Evolutionary conservation across 805 yeast genomes (phyloP).

Genomic region (Candida rishiriensis): DNA sequence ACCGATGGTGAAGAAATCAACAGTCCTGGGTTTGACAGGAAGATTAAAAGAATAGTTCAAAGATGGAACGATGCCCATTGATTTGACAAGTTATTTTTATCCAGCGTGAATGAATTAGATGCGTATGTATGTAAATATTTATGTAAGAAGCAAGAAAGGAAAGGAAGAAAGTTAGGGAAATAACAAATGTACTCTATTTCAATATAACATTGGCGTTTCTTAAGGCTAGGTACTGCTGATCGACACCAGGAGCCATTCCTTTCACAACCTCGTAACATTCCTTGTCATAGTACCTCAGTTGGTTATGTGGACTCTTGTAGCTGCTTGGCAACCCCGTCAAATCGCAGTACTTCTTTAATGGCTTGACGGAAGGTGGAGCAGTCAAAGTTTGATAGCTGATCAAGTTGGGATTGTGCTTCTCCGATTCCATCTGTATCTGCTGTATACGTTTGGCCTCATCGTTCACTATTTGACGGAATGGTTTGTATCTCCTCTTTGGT

Average conservation of each 20-base stretch:
- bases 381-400: constrained; percentile 67
- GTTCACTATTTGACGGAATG: constrained; percentile 62
- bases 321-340: constrained; percentile 81
- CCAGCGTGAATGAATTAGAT: neutral
- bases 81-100: neutral
- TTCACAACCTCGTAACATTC: constrained; percentile 78
- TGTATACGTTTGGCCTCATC: constrained; percentile 74
- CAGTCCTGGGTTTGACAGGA: constrained; percentile 25
- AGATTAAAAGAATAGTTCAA: constrained; percentile 22
- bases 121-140: constrained; percentile 2
- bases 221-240: constrained; percentile 84
- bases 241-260: constrained; percentile 83
- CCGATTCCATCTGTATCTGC: constrained; percentile 30
- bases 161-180: too few species aligned
- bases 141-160: neutral
- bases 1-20: constrained; percentile 28
- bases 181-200: constrained; percentile 29
- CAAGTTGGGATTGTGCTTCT: constrained; percentile 33
- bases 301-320: constrained; percentile 71
- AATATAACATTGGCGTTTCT: constrained; percentile 86
- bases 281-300: constrained; percentile 72
- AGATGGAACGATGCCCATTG: constrained; percentile 19
- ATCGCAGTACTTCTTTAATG: constrained; percentile 84
- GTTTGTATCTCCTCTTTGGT: constrained; percentile 63
- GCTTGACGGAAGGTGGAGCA: constrained; percentile 85